These are phyloP conservation scores for Xenosphaeropsis pyriputrescens DNA, from an alignment of 2,329 filamentous ascomycete species.

Conservation along the genomic window DNA sequence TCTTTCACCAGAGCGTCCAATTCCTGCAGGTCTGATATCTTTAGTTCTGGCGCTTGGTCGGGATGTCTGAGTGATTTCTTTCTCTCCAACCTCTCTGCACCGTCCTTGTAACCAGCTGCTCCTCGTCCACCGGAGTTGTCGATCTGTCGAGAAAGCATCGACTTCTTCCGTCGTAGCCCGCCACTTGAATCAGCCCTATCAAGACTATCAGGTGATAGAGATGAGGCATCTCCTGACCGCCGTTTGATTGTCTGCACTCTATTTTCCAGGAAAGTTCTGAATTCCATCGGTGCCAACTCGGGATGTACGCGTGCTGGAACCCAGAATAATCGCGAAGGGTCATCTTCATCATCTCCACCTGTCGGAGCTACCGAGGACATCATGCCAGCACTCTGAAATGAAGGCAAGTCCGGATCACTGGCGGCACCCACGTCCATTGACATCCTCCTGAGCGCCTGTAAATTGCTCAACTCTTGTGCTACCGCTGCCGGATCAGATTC, in stretches of 20 bases:
- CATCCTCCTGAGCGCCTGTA: constrained; percentile 61
- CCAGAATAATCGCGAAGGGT: constrained; percentile 83
- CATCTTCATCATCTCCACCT: constrained; percentile 67
- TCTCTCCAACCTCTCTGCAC: constrained; percentile 63
- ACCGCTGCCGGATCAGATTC: constrained; percentile 58
- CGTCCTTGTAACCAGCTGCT: constrained; percentile 61
- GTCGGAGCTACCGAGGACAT: constrained; percentile 60
- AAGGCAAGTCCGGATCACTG: constrained; percentile 61
- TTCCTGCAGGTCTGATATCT: constrained; percentile 41
- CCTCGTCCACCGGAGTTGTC: constrained; percentile 49
- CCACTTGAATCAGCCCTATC: constrained; percentile 35
- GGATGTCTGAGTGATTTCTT: constrained; percentile 44
- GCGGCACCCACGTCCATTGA: constrained; percentile 57
- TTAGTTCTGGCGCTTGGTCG: constrained; percentile 38
- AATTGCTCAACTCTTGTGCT: constrained; percentile 57
- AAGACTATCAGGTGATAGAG: constrained; percentile 37
- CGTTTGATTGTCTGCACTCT: constrained; percentile 81
- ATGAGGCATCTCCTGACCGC: constrained; percentile 61
- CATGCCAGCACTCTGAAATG: constrained; percentile 47
- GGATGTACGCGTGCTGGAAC: constrained; percentile 90
- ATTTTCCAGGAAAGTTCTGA: constrained; percentile 92
- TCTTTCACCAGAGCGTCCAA: constrained; percentile 76
- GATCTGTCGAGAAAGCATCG: constrained; percentile 87
- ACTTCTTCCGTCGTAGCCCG: constrained; percentile 72
- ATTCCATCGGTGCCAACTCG: constrained; percentile 87